Base-by-base conservation (phyloP, 768 basidiomycete genomes). In the Kwoniella dendrophila region DNA sequence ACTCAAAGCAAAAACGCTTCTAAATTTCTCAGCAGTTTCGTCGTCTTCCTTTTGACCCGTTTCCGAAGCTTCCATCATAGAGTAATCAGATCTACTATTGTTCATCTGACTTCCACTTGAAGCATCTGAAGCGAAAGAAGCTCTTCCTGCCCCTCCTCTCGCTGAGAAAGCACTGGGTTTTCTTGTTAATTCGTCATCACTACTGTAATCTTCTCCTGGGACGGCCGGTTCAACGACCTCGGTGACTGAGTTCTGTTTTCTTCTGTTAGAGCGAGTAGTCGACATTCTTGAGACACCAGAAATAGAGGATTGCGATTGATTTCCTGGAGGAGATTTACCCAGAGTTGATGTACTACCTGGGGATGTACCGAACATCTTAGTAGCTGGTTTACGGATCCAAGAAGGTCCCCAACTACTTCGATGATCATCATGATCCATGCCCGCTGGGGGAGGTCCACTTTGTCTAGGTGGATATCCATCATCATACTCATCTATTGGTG, bases 1-100 rank as follows among this genome's bases (percentile, higher is more conserved):
- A 59, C 90, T 87, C 64, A 95, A 87, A 0, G 92, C 91, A 80
- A 98, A 98, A 1, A 86, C 83, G 36, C 79, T 75, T 49, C 87
- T 84, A 74, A 95, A 96, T 78, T 92, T 92, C 59, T 48, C 43
- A 5, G 66, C 63, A 8, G 62, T 70, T 50, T 92, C 90, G 14
- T 87, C 80, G 29, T 78, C 78, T 24, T 75, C 75, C 27, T 70
- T 49, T 3, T 65, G 45, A 1, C 63, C 71, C 29, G 83, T 82
- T 66, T 87, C 85, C 0, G 87, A 87, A 22, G 86, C 85, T 71
- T 96, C 91, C 41, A 94, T 82, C 43, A 95, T 83, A 67, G 92
- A 93, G 78, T 86, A 92, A 1, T 88, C 86, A 66, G 90, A 63
- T 38, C 54, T 33, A 27, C 56, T 66, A 26, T 60, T 45, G 30